Conservation (phyloP, 257 asterid species). For the Nicotiana paniculata region DNA sequence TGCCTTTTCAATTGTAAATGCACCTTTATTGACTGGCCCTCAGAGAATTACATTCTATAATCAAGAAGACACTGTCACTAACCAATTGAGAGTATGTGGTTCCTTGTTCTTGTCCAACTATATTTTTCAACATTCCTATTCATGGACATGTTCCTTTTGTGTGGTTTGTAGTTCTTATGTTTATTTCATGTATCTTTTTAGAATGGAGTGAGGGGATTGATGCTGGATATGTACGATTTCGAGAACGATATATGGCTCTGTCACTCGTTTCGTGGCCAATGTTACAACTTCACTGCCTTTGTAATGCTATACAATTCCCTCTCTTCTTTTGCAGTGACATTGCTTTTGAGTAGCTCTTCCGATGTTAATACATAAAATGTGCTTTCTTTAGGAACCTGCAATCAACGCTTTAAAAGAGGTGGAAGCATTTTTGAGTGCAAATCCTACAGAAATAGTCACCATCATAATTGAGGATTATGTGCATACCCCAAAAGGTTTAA, state of each 20-base stretch:
- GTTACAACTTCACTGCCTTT: slow-evolving; percentile 94
- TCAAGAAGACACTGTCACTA: slow-evolving; percentile 90
- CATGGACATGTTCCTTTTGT: background rate
- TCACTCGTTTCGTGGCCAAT: slow-evolving; percentile 88
- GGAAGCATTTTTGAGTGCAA: slow-evolving; percentile 78
- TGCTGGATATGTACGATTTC: slow-evolving; percentile 98
- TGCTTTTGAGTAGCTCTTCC: slow-evolving; percentile 16
- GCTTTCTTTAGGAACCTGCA: slow-evolving; percentile 60
- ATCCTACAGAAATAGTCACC: slow-evolving; percentile 79
- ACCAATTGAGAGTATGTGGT: slow-evolving; percentile 68
- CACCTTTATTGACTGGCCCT: slow-evolving; percentile 65
- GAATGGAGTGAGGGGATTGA: slow-evolving; percentile 98
- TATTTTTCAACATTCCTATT: background rate
- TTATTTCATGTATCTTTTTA: slow-evolving; percentile 21
- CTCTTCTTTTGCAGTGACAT: background rate
- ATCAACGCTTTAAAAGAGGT: slow-evolving; percentile 72
- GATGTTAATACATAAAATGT: slow-evolving; percentile 8
- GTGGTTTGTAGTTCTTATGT: background rate
- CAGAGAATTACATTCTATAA: slow-evolving; percentile 85
- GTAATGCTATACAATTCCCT: slow-evolving; percentile 34
- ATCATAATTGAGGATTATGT: slow-evolving; percentile 96
- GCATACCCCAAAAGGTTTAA: slow-evolving; percentile 74
- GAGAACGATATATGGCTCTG: slow-evolving; percentile 96
- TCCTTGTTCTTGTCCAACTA: background rate
- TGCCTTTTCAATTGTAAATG: slow-evolving; percentile 87